Evolutionary conservation across 1,139 yeast genomes (phyloP).

Genomic region (Hemisphaericaspora lyxosophila): DNA sequence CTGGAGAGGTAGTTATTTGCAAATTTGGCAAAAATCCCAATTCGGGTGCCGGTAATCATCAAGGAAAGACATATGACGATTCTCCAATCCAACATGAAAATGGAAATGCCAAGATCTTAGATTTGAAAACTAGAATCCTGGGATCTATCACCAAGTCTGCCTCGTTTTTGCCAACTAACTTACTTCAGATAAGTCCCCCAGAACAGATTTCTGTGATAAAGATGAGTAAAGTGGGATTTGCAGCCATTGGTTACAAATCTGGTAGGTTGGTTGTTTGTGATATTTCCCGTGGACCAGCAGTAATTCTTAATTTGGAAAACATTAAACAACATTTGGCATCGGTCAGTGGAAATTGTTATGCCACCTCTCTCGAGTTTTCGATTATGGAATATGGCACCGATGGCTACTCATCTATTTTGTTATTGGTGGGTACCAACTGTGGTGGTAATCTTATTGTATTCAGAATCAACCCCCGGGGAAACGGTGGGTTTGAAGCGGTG

Average conservation of each 20-base stretch:
- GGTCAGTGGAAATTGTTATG: slow-evolving; percentile 32
- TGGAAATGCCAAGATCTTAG: slow-evolving; percentile 36
- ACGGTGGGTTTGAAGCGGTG: slow-evolving; percentile 68
- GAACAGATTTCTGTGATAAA: slow-evolving; percentile 58
- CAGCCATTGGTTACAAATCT: slow-evolving; percentile 74
- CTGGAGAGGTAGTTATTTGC: slow-evolving; percentile 76
- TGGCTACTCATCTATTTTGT: slow-evolving; percentile 65
- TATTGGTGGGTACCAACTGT: slow-evolving; percentile 74
- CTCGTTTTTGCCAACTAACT: slow-evolving; percentile 64
- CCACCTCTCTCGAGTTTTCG: slow-evolving; percentile 70
- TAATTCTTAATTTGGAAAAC: slow-evolving; percentile 56
- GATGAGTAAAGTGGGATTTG: slow-evolving; percentile 80
- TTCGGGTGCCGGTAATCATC: slow-evolving; percentile 12
- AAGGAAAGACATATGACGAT: slow-evolving; percentile 26
- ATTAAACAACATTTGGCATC: slow-evolving; percentile 42
- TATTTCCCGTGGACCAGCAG: slow-evolving; percentile 75
- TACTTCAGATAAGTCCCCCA: slow-evolving; percentile 35
- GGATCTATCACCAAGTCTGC: slow-evolving; percentile 33
- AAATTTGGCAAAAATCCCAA: slow-evolving; percentile 54
- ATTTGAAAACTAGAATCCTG: slow-evolving; percentile 31
- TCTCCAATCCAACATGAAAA: slow-evolving; percentile 36
- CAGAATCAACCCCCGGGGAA: slow-evolving; percentile 64
- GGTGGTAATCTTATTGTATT: slow-evolving; percentile 72
- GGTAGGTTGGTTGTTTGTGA: slow-evolving; percentile 80
- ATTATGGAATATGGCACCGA: slow-evolving; percentile 68